phyloP scores from a whole-genome alignment of 345 rosid genomes.

The Camelina neglecta region DNA sequence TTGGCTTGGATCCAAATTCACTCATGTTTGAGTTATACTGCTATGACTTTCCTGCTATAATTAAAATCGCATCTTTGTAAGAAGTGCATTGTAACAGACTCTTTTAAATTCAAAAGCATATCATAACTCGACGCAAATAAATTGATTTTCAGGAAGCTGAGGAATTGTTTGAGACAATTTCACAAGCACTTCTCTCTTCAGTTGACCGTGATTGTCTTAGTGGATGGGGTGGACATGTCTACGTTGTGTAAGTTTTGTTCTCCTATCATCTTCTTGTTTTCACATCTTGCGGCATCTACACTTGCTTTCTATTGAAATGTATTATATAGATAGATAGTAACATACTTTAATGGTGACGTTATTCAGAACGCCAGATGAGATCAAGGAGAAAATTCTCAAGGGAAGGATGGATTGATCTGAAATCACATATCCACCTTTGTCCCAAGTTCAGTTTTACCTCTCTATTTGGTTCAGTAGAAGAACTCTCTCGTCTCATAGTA shows the following conservation, averaged over 20 bases:
- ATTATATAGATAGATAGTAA: not conserved
- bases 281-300: not conserved
- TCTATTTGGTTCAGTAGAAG: constrained; percentile 24
- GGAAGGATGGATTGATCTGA: constrained; percentile 88
- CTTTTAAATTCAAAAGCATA: not conserved
- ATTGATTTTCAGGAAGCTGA: constrained; percentile 68
- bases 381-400: constrained; percentile 80
- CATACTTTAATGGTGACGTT: constrained; percentile 14
- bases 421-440: constrained; percentile 16
- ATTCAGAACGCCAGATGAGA: constrained; percentile 82
- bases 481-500: constrained; percentile 9
- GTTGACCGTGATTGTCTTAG: constrained; percentile 94
- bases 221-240: constrained; percentile 99
- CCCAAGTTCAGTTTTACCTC: constrained; percentile 1
- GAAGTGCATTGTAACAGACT: not conserved
- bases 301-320: not conserved
- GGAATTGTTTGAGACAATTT: constrained; percentile 79
- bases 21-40: no score
- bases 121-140: no score
- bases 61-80: not conserved
- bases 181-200: constrained; percentile 90
- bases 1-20: constrained; percentile 4
- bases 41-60: not conserved
- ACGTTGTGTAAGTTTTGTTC: constrained; percentile 79
- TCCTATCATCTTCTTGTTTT: not conserved